phyloP scores from a whole-genome alignment of 169 alveolate genomes.

The Ichthyophthirius multifiliis region DNA sequence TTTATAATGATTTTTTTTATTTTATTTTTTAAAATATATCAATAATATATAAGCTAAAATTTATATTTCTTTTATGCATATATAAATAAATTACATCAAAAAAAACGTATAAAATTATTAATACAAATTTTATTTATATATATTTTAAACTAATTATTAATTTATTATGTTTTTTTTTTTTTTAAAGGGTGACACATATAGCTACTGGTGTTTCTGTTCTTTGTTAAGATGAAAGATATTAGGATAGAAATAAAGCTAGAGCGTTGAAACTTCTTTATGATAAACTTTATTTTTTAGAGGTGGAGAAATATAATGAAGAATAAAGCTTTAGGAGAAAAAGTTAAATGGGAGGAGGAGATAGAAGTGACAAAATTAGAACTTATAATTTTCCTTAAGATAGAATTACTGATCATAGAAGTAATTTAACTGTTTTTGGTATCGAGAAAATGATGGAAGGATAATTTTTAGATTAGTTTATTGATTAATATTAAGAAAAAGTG shows the following conservation, averaged over 20 bases:
- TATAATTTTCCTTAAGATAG: conserved; percentile 86
- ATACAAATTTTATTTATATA: neutral
- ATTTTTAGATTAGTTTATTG: conserved; percentile 58
- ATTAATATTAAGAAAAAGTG: conserved; percentile 31
- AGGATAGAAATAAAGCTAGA: conserved; percentile 57
- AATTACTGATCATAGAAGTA: conserved; percentile 89
- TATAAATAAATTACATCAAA: no score
- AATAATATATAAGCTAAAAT: no score
- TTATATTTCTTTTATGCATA: no score
- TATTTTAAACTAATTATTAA: no score
- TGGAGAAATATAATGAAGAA: conserved; percentile 29
- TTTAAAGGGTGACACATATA: conserved; percentile 89
- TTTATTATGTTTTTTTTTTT: neutral
- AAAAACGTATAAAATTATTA: neutral
- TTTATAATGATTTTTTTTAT: neutral
- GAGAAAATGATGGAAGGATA: conserved; percentile 68
- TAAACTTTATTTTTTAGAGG: conserved; percentile 45
- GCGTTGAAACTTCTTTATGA: conserved; percentile 52
- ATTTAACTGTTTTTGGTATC: conserved; percentile 48
- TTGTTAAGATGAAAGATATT: conserved; percentile 62
- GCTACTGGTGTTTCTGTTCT: conserved; percentile 90
- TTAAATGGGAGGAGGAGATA: conserved; percentile 84
- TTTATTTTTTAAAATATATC: neutral
- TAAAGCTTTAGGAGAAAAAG: conserved; percentile 24
- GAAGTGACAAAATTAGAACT: conserved; percentile 90